A percentile compares a stretch with the other conserved stretches of the same genome.
phyloP scores from a whole-genome alignment of 108 stramenopile species.

The Nitzschia putrida region DNA sequence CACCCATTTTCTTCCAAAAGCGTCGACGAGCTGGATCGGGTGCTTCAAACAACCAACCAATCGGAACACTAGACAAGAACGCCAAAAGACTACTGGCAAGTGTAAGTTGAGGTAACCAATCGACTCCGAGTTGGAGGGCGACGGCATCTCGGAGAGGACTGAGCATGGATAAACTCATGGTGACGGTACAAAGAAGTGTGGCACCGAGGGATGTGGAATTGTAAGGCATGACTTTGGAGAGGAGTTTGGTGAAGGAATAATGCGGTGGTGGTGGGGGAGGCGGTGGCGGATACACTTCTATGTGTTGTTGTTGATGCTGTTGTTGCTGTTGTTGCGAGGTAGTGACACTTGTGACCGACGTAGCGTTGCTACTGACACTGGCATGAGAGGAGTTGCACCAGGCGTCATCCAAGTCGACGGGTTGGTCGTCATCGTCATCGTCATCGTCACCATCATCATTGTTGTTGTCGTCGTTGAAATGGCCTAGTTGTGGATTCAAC shows the following conservation, averaged over 20 bases:
- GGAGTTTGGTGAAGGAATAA: too few relatives aligned
- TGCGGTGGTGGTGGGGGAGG: too few relatives aligned
- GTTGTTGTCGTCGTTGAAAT: too few relatives aligned
- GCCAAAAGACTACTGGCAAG: conserved; percentile 74
- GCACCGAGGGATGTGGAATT: too few relatives aligned
- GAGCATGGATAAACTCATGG: conserved; percentile 42
- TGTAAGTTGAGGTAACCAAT: conserved; percentile 72
- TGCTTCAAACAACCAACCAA: conserved; percentile 92
- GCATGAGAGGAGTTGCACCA: too few relatives aligned
- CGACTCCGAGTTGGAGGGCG: conserved; percentile 79
- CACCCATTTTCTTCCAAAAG: conserved; percentile 79
- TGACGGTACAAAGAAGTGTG: conserved; percentile 31
- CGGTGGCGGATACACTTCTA: not conserved
- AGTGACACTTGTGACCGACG: too few relatives aligned
- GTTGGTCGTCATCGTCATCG: too few relatives aligned
- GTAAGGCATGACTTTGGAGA: too few relatives aligned
- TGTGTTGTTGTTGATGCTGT: conserved; percentile 14
- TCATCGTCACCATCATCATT: too few relatives aligned
- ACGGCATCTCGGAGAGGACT: conserved; percentile 88
- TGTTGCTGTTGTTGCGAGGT: not conserved
- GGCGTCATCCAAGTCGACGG: too few relatives aligned
- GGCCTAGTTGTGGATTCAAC: too few relatives aligned
- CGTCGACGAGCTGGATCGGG: conserved; percentile 77
- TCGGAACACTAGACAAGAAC: conserved; percentile 74
- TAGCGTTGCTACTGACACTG: too few relatives aligned